Evolutionary conservation across 768 basidiomycete species (phyloP).

Genomic region (Boletales sp.): DNA sequence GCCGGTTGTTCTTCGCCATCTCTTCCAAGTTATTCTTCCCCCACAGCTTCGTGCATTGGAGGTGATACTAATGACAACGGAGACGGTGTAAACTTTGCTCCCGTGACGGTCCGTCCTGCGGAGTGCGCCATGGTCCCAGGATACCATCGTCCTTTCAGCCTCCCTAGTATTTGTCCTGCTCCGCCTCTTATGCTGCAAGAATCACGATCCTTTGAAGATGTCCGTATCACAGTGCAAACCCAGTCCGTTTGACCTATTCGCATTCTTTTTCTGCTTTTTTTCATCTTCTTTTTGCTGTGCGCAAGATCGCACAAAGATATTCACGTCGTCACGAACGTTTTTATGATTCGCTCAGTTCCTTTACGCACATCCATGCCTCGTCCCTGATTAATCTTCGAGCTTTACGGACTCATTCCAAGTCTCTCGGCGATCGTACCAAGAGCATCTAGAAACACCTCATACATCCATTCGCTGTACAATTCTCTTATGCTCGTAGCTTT

Average conservation of each 20-base stretch:
- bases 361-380: not conserved
- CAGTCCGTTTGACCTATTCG: not conserved
- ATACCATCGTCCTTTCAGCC: slow-evolving; percentile 16
- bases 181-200: not conserved
- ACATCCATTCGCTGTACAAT: slow-evolving; percentile 4
- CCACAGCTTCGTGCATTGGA: slow-evolving; percentile 1
- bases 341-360: not conserved
- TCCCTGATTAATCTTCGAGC: slow-evolving; percentile 1
- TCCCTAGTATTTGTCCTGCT: slow-evolving; percentile 6
- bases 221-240: slow-evolving; percentile 17
- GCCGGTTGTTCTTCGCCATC: slow-evolving; percentile 12
- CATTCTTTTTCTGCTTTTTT: not conserved
- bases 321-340: slow-evolving; percentile 12
- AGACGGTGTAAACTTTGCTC: not conserved
- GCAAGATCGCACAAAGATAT: slow-evolving; percentile 12
- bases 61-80: not conserved
- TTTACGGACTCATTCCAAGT: not conserved
- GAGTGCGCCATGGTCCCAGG: slow-evolving; percentile 2
- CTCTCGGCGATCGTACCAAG: slow-evolving; percentile 5
- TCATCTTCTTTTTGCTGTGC: not conserved
- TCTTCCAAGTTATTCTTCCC: slow-evolving; percentile 9
- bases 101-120: not conserved
- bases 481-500: not conserved
- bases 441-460: not conserved
- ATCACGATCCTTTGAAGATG: slow-evolving; percentile 1